Evolutionary conservation across 176 grass and related monocot species (phyloP), one percentile per base, ranked within the genome.

Genomic region (Aegilops umbellulata): DNA sequence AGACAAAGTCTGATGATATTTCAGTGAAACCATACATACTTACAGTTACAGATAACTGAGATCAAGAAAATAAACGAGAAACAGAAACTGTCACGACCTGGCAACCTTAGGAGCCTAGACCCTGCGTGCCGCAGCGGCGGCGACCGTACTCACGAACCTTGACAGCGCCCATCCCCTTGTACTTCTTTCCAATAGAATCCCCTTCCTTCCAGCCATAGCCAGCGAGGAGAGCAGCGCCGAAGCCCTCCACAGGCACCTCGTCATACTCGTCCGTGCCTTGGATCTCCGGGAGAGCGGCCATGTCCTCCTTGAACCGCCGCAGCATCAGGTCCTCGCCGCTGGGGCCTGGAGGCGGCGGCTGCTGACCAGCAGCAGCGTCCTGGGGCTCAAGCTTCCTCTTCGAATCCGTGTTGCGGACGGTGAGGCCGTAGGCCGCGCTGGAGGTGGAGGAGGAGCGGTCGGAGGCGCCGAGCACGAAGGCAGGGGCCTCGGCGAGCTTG

Each of bases 291-390:
- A 74, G 70, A 47, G 9, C 13, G 13, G 38, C 70, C 70, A 74
- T 74, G 70, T 74, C 70, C 70, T 74, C 39, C 70, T 74, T 74
- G 70, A 74, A 74, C 69, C 69, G 38, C n/a, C 38, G 69, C 11
- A 24, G 53, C 53, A 57, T 57, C 19, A 22, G 53, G 53, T 57
- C 53, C 19, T 57, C 53, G 7, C 53, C 53, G 19, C 53, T 57
- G 19, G 19, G 19, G 53, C 53, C 53, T 8, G 53, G 17, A 57
- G 53, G 53, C 53, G 53, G 7, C 53, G 53, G 19, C 53, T 8
- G 53, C 6, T 57, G 6, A 7, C 53, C 9, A 3, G 69, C 69
- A 13, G 2, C 36, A 14, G 1, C 6, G 4, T 42, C 69, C 36
- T 6, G 5, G 36, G 69, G 22, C 0, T 39, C 70, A 39, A 26